Base-by-base conservation (phyloP, 176 grass and related monocot genomes). In the Triticum dicoccoides region DNA sequence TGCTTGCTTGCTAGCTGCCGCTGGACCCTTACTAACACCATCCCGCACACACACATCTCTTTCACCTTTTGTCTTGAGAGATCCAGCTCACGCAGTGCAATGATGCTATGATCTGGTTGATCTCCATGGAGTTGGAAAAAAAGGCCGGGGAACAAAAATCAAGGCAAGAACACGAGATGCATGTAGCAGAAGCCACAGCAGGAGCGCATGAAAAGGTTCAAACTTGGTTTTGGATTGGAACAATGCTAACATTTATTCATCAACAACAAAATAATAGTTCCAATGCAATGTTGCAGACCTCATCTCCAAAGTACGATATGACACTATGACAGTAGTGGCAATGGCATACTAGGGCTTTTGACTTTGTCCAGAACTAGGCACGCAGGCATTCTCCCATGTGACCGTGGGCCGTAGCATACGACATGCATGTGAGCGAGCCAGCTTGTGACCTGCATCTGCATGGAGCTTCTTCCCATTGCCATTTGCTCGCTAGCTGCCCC, bases 1-100 rank as follows among this genome's bases (percentile, higher is more conserved):
- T 80, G 67, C 56, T 85, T 72, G 41, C 18, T 62, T 58, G 67
- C 41, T 84, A 65, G 65, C 8, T 56, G 15, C 6, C n/a, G 17
- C 7, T 78, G 84, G 88, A 78, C 79, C 88, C 84, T 65, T 72
- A 63, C 39, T 15, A 18, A 29, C 45, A 3, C 15, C 51, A 54
- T 54, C 14, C 51, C 5, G 29, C 51, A 6, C 51, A 54, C 15
- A 54, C 1, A 54, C 15, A 13, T 15, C 21, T 51, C 6, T 63
- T 63, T 17, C n/a, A 39, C 61, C 69, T 77, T 69, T 65, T 18
- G 6, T 54, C 0, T 71, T 18, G 42, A 65, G 30, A 37, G n/a
- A 73, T 51, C 49, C 49, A 52, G 0, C 49, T 0, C 49, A 52
- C 14, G 49, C 49, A 0, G 49, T 52, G 15, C 49, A 52, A 52